Evolutionary conservation across 257 asterid genomes (phyloP), one percentile per base, ranked within the genome.

Genomic region (Striga asiatica): DNA sequence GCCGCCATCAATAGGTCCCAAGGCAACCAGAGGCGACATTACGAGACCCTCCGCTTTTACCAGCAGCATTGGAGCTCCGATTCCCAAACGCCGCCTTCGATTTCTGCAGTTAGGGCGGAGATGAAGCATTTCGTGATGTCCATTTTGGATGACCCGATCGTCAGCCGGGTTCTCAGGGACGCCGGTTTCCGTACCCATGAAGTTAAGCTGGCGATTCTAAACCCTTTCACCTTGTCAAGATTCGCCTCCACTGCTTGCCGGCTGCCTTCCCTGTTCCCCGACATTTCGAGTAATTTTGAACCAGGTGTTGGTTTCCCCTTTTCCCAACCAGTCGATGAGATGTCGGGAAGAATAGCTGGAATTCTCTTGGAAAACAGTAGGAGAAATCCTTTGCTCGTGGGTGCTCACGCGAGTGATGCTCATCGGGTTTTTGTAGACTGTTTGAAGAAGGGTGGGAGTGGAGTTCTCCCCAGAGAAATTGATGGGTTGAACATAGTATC

Each of bases 1-100:
- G 93, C 98, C 2, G 98, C 98, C 3, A 84, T 91, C 56, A 91
- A 87, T 80, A 75, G 98, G 20, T 82, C 96, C 2, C 98, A 91
- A 12, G 98, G 95, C 20, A 81, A 84, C 56, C 98, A 91, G 75
- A 69, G 96, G n/a, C 79, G 98, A 14, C 89, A 84, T 48, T 97
- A 96, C 0, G 98, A 91, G 2, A 87, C 95, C 3, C 87, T 91
- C 16, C 94, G 80, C 37, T 34, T 87, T 58, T 89, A 89, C 54
- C 97, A 82, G 77, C 95, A 83, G 66, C 76, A 74, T 59, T 57
- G 67, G 74, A 63, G 60, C 32, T 69, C 72, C 59, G 63, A 60
- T 50, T 39, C 75, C 11, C 76, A 73, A 50, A 62, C 51, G 2
- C 46, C 66, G 18, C 58, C 77, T 4, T 72, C 87, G 48, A 80